These are phyloP conservation scores for Lasiodiplodia theobromae DNA, from an alignment of 2,329 filamentous ascomycete species.

Conservation along the genomic window DNA sequence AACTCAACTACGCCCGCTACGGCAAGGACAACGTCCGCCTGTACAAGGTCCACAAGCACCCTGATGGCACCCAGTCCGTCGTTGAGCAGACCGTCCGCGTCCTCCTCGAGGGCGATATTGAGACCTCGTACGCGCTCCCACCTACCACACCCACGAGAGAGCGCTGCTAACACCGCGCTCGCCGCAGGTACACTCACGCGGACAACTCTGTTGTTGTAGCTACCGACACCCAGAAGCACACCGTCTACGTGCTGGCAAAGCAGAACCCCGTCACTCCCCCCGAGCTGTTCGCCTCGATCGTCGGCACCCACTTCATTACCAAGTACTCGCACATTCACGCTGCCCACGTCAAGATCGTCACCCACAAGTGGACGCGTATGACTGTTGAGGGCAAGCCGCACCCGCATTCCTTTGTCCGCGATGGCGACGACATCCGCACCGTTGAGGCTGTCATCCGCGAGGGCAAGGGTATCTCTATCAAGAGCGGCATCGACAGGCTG, in stretches of 20 bases:
- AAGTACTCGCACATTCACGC: slow-evolving; percentile 87
- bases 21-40: slow-evolving; percentile 99
- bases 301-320: slow-evolving; percentile 88
- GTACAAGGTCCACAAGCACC: slow-evolving; percentile 89
- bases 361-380: slow-evolving; percentile 93
- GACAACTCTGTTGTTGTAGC: slow-evolving; percentile 96
- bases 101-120: slow-evolving; percentile 91
- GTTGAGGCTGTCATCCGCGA: slow-evolving; percentile 75
- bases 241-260: slow-evolving; percentile 86
- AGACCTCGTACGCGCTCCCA: slow-evolving; percentile 66
- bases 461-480: slow-evolving; percentile 74
- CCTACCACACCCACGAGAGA: slow-evolving; percentile 37
- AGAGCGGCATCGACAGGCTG: slow-evolving; percentile 79
- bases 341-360: slow-evolving; percentile 80
- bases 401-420: slow-evolving; percentile 92
- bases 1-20: slow-evolving; percentile 70
- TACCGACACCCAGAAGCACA: slow-evolving; percentile 99
- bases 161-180: slow-evolving; percentile 27
- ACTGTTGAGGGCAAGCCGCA: slow-evolving; percentile 85
- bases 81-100: slow-evolving; percentile 95
- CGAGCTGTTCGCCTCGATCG: slow-evolving; percentile 85
- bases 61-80: slow-evolving; percentile 81
- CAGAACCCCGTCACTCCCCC: slow-evolving; percentile 90
- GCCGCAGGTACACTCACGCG: slow-evolving; percentile 80
- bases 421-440: slow-evolving; percentile 85